Conservation (phyloP, 352 stramenopile species). For the Phytophthora hybrid region DNA sequence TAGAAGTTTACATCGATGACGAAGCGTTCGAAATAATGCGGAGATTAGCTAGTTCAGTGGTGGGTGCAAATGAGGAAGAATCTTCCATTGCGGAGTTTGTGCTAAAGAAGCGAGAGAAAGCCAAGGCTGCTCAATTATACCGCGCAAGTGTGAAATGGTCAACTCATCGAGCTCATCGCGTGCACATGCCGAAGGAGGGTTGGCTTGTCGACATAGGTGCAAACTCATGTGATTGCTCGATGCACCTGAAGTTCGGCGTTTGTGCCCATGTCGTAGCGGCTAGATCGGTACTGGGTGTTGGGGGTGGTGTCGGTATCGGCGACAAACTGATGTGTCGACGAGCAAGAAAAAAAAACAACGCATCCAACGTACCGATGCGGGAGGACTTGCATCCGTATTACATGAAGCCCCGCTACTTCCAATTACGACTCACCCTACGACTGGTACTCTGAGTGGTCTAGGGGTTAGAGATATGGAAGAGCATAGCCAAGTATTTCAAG, state of each 20-base stretch:
- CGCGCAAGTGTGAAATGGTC: slow-evolving; percentile 14
- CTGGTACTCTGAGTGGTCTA: too few species aligned
- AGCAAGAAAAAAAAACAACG: too few species aligned
- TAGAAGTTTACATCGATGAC: slow-evolving; percentile 9
- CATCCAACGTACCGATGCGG: too few species aligned
- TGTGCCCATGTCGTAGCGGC: not conserved
- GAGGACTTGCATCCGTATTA: too few species aligned
- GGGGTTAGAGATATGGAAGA: too few species aligned
- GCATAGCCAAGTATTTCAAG: too few species aligned
- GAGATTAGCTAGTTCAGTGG: not conserved
- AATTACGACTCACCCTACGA: too few species aligned
- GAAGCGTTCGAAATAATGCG: not conserved
- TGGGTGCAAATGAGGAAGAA: not conserved
- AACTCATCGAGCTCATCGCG: not conserved
- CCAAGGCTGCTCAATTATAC: slow-evolving; percentile 3
- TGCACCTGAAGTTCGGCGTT: slow-evolving; percentile 15
- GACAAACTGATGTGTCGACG: too few species aligned
- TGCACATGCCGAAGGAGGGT: not conserved
- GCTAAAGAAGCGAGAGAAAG: slow-evolving; percentile 7
- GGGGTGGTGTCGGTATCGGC: too few species aligned
- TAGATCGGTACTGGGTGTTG: too few species aligned
- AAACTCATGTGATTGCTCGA: not conserved
- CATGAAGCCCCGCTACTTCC: too few species aligned
- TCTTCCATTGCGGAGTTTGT: not conserved
- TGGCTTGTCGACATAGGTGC: not conserved